Evolutionary conservation across 1,284 basidiomycete species (phyloP), one percentile per base, ranked within the genome.

Genomic region (Ganoderma sp.): DNA sequence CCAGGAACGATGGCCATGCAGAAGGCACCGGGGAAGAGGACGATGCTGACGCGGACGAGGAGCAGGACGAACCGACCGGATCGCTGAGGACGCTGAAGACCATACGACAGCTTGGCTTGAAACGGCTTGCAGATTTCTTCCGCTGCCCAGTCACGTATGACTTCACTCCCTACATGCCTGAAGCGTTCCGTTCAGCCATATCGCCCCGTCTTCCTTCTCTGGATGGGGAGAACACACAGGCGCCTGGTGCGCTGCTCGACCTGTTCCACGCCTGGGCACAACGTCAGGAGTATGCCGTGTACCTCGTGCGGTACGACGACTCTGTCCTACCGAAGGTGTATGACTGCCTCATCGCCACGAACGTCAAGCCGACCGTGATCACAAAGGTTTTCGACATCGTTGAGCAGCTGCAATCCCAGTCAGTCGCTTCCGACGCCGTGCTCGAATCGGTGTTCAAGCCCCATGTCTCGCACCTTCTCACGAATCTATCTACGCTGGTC

Each of bases 61-160:
- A 73, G 0, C 78, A 75, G 22, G 73, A 78, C 22, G 76, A 78
- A 25, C 68, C 77, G 70, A 75, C 62, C 34, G 65, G 74, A 10
- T 74, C 80, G 5, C 76, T 81, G 12, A 88, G 85, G 67, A 80
- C 85, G 0, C 75, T 87, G 25, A 86, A 93, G 52, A 83, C 85
- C 17, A 85, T 97, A 45, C 88, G 97, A 9, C 94, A 95, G 69
- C 84, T 92, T 0, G 96, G 95, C 7, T 80, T 99, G 67, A 95
- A 95, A 78, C 90, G 97, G 15, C 81, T 99, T 48, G 89, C 90
- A 0, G 94, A 97, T 75, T 97, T 99, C 82, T 96, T 97, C 85
- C 87, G 88, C 37, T 84, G 84, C 50, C 87, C 90, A 0, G 82
- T 88, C 50, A 76, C 82, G 0, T 98, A 96, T 76, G 88, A 96